Conservation (phyloP, 1,284 basidiomycete species). For the Phaffia rhodozyma region DNA sequence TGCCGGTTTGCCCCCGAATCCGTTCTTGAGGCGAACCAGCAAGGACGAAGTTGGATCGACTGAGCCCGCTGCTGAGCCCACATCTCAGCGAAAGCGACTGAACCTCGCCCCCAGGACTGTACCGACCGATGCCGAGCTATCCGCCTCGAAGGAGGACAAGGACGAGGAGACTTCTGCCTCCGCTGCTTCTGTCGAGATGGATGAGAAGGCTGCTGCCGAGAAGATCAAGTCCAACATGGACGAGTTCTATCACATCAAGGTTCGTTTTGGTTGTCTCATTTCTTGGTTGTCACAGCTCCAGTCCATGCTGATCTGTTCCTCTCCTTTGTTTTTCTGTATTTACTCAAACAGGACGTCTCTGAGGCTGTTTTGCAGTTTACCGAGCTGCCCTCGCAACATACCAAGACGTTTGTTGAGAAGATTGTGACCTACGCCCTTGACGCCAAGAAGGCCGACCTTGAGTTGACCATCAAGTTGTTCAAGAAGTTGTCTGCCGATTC, state of each 20-base stretch:
- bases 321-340: conserved; percentile 24
- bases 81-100: conserved; percentile 59
- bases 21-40: too few species aligned
- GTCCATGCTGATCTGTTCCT: conserved; percentile 12
- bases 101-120: conserved; percentile 51
- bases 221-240: conserved; percentile 52
- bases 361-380: conserved; percentile 80
- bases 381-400: conserved; percentile 52
- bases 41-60: conserved; percentile 23
- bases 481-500: conserved; percentile 59
- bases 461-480: conserved; percentile 44
- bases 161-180: conserved; percentile 44
- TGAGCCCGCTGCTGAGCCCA: conserved; percentile 35
- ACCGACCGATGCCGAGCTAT: conserved; percentile 32
- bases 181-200: conserved; percentile 42
- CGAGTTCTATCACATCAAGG: conserved; percentile 55
- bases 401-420: conserved; percentile 56
- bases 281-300: not conserved
- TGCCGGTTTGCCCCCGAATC: conserved; percentile 18
- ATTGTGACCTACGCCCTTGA: conserved; percentile 58
- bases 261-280: conserved; percentile 32
- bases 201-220: conserved; percentile 36
- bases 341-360: conserved; percentile 49
- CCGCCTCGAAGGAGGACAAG: conserved; percentile 39
- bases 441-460: conserved; percentile 71